Conservation (phyloP, 2,329 filamentous ascomycete species). For the Neurospora crassa region DNA sequence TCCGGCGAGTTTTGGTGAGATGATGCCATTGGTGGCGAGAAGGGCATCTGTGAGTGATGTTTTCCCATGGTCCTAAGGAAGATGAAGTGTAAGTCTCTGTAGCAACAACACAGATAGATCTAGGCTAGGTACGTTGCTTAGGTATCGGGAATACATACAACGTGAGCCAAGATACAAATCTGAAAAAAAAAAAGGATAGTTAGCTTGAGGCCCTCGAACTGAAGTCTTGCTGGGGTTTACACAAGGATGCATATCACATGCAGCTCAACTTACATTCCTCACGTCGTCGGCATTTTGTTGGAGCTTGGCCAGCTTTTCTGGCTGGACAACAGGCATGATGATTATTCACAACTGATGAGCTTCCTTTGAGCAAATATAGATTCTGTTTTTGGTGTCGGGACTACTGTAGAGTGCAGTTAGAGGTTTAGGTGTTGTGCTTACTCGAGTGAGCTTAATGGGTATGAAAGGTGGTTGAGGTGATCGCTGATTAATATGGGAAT, state of each 20-base stretch:
- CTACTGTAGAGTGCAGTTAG: background rate
- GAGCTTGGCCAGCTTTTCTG: conserved; percentile 82
- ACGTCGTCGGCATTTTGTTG: conserved; percentile 83
- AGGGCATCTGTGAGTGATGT: conserved; percentile 93
- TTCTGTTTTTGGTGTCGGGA: background rate
- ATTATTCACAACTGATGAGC: background rate
- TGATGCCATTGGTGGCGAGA: conserved; percentile 98
- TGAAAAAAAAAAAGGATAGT: conserved; percentile 6
- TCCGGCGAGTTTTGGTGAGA: conserved; percentile 91
- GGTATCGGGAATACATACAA: conserved; percentile 29
- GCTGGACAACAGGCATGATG: conserved; percentile 82
- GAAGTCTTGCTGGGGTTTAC: background rate
- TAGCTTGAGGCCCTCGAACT: conserved; percentile 16
- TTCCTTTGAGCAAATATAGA: background rate
- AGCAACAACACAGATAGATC: background rate
- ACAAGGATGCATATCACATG: conserved; percentile 5
- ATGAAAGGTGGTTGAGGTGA: background rate
- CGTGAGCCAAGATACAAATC: conserved; percentile 94
- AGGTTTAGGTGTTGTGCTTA: background rate
- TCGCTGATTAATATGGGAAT: background rate
- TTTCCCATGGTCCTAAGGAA: conserved; percentile 73
- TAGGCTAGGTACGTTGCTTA: background rate
- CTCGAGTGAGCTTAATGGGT: background rate
- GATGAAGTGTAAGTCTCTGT: background rate
- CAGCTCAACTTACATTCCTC: conserved; percentile 62